A percentile compares a stretch with the other conserved stretches of the same genome.
These are phyloP conservation scores for Vaccinium corymbosum DNA, from an alignment of 148 eudicot genomes.

Conservation along the genomic window DNA sequence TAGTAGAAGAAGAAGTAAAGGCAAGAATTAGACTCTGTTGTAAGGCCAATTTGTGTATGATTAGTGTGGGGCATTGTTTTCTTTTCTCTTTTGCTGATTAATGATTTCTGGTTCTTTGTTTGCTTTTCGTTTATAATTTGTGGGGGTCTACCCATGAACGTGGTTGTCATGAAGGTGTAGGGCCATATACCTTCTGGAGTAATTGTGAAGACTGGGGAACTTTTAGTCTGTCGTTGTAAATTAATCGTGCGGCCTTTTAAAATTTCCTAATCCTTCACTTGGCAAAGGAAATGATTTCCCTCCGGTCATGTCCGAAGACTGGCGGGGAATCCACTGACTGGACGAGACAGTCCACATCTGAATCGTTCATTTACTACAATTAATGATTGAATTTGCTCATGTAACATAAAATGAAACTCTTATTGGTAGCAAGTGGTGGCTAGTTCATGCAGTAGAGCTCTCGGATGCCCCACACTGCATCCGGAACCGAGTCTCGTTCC, in stretches of 20 bases:
- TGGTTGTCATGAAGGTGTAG: slow-evolving; percentile 49
- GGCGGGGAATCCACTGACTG: too few relatives aligned
- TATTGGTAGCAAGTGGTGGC: too few relatives aligned
- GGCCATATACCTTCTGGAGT: slow-evolving; percentile 21
- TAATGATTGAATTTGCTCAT: too few relatives aligned
- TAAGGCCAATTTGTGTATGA: not conserved
- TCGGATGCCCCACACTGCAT: too few relatives aligned
- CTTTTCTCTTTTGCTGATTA: slow-evolving; percentile 37
- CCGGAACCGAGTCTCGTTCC: too few relatives aligned
- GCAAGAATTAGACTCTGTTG: not conserved
- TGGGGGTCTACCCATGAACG: slow-evolving; percentile 39
- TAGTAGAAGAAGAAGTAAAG: not conserved
- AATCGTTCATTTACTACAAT: too few relatives aligned
- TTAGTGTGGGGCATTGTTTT: not conserved
- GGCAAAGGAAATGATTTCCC: too few relatives aligned
- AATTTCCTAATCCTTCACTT: too few relatives aligned
- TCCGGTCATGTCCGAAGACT: too few relatives aligned
- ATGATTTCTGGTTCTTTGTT: slow-evolving; percentile 35
- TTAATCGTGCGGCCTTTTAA: not conserved
- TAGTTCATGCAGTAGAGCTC: too few relatives aligned
- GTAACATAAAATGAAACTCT: too few relatives aligned
- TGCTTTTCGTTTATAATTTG: slow-evolving; percentile 7
- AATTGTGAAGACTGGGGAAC: not conserved
- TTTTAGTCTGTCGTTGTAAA: not conserved
- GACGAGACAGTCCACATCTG: too few relatives aligned